These are phyloP conservation scores for Didymella lethalis DNA, from an alignment of 2,329 filamentous ascomycete genomes.

Conservation along the genomic window DNA sequence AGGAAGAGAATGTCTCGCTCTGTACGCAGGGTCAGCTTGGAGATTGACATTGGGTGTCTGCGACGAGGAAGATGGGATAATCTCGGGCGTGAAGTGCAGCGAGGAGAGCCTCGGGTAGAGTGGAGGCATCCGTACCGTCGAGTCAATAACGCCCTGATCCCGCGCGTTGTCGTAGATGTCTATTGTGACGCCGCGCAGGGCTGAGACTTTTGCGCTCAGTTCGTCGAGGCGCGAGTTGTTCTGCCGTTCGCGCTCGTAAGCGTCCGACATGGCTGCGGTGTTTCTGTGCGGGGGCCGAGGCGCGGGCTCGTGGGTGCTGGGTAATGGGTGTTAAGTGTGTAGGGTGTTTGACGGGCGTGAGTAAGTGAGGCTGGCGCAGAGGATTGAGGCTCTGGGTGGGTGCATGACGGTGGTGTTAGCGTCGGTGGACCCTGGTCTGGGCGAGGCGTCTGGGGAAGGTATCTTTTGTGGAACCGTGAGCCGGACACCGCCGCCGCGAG, in stretches of 20 bases:
- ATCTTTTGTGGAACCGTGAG: too few relatives aligned
- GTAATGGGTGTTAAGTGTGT: not conserved
- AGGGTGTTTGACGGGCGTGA: not conserved
- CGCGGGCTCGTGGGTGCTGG: too few relatives aligned
- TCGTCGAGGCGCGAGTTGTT: conserved; percentile 95
- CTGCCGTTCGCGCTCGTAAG: conserved; percentile 73
- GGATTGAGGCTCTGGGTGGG: conserved; percentile 14
- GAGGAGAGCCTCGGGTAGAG: not conserved
- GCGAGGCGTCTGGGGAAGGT: conserved; percentile 10
- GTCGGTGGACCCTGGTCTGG: conserved; percentile 11
- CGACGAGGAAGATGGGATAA: not conserved
- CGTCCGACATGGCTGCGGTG: conserved; percentile 60
- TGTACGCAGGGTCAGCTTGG: conserved; percentile 45
- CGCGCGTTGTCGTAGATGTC: conserved; percentile 98
- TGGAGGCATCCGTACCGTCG: conserved; percentile 71
- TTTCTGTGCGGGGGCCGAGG: too few relatives aligned
- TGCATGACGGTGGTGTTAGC: conserved; percentile 12
- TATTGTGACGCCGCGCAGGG: conserved; percentile 90
- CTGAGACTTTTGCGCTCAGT: conserved; percentile 88
- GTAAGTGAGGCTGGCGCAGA: not conserved
- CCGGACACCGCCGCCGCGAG: too few relatives aligned
- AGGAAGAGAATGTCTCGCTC: conserved; percentile 90
- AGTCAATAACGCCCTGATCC: conserved; percentile 77
- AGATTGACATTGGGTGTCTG: too few relatives aligned
- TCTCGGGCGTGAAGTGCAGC: too few relatives aligned